These are phyloP conservation scores for Calocybe gangraenosa DNA, from an alignment of 768 basidiomycete species.

Conservation along the genomic window DNA sequence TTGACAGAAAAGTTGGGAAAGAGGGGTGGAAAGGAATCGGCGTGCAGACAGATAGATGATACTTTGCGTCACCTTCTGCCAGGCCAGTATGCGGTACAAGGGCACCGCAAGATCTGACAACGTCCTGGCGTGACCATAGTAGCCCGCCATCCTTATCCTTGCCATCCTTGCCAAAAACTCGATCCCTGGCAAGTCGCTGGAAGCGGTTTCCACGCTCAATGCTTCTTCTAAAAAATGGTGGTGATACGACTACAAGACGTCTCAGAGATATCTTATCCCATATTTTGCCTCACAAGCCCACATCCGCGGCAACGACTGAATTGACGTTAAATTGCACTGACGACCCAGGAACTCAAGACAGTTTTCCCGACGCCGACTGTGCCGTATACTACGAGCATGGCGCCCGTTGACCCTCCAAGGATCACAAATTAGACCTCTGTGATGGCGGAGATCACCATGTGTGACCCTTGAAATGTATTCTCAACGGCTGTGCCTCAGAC, in stretches of 20 bases:
- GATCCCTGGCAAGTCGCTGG: not conserved
- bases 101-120: not conserved
- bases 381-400: not conserved
- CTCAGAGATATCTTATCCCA: not conserved
- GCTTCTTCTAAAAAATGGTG: not conserved
- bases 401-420: not conserved
- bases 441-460: not conserved
- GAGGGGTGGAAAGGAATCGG: not conserved
- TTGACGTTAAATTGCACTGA: no score
- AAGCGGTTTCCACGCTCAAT: not conserved
- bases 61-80: not conserved
- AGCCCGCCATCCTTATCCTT: not conserved
- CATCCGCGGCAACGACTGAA: no score
- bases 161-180: not conserved
- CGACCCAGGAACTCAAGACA: no score
- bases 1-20: not conserved
- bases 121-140: not conserved
- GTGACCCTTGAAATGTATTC: not conserved
- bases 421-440: not conserved
- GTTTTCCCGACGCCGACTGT: not conserved
- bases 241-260: not conserved
- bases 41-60: not conserved
- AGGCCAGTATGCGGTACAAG: not conserved
- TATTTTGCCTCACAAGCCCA: no score
- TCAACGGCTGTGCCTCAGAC: slow-evolving; percentile 1